These are phyloP conservation scores for Beauveria asiatica DNA, from an alignment of 2,329 filamentous ascomycete genomes.

Conservation along the genomic window DNA sequence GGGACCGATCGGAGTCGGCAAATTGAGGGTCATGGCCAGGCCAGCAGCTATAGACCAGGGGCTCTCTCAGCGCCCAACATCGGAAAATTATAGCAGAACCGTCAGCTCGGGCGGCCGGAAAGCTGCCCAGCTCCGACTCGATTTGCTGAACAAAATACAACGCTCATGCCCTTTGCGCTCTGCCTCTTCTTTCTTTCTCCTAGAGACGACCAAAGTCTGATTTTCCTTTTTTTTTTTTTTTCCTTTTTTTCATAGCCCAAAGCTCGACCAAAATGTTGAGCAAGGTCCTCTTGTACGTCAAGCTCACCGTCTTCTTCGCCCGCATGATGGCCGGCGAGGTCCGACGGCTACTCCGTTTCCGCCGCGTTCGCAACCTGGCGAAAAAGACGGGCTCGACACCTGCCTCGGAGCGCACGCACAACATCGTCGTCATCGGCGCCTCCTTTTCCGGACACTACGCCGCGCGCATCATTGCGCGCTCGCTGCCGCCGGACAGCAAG, in stretches of 20 bases:
- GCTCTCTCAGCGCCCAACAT: not conserved
- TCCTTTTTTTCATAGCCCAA: not conserved
- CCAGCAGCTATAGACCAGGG: not conserved
- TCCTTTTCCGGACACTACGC: constrained; percentile 48
- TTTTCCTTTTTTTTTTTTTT: not conserved
- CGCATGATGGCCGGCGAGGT: constrained; percentile 16
- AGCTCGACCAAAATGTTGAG: constrained; percentile 17
- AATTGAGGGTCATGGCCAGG: constrained; percentile 1
- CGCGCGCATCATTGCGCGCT: constrained; percentile 37
- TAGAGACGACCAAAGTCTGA: too few relatives aligned
- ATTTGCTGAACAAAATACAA: not conserved
- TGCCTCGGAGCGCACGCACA: constrained; percentile 23
- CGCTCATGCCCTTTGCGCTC: not conserved
- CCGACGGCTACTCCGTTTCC: constrained; percentile 14
- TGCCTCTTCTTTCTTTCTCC: too few relatives aligned
- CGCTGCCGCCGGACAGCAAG: constrained; percentile 35
- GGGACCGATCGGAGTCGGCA: constrained; percentile 7
- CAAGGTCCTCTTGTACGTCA: constrained; percentile 23
- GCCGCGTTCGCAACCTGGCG: constrained; percentile 12
- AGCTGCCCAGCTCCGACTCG: not conserved
- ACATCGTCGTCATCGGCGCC: constrained; percentile 48
- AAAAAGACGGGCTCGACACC: constrained; percentile 12
- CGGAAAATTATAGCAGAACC: not conserved
- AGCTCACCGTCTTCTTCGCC: constrained; percentile 21
- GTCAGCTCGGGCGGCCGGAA: not conserved